Evolutionary conservation across 1,284 basidiomycete genomes (phyloP), one percentile per base, ranked within the genome.

Genomic region (Peniophora sp.): DNA sequence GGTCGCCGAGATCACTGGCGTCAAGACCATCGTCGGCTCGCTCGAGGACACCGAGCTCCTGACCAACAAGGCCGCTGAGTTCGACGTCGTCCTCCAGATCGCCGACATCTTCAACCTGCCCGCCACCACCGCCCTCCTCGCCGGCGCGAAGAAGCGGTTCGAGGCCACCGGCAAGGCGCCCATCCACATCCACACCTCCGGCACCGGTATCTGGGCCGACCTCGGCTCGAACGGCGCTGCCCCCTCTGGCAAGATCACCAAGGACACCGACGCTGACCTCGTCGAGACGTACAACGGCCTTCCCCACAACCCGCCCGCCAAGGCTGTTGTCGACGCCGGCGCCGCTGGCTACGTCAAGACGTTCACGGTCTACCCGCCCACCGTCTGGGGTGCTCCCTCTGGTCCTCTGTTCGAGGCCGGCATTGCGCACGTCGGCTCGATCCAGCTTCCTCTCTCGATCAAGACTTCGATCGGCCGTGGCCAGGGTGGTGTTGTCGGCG

Each of bases 1-100:
- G 47, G 54, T 75, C 24, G 56, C 60, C 41, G 55, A 46, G 9
- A 56, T 67, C n/a, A 32, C 27, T 32, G 62, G 66, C 14, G 60
- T 71, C 6, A 63, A 60, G 23, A 46, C 62, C 18, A 56, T 69
- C 14, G 52, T 70, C 11, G 69, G 70, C 9, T 65, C 68, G 1
- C 60, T 66, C 36, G 54, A 61, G 3, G 66, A 73, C 54, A 37
- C 52, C 6, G 55, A 59, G 3, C 54, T 66, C 15, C 58, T 74
- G n/a, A 61, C 64, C 49, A 54, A 59, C 15, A 58, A 72, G 15
- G 68, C 76, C 0, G 63, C 67, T 22, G 61, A 69, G 24, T 68
- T 76, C 8, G 73, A 81, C 58, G 58, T 80, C 12, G 70, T 79
- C 2, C 64, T 79, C 53, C 64, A 71, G 22, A 71, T 69, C 47